Evolutionary conservation across 1,284 basidiomycete species (phyloP).

Genomic region (Phenoliferia sp.): DNA sequence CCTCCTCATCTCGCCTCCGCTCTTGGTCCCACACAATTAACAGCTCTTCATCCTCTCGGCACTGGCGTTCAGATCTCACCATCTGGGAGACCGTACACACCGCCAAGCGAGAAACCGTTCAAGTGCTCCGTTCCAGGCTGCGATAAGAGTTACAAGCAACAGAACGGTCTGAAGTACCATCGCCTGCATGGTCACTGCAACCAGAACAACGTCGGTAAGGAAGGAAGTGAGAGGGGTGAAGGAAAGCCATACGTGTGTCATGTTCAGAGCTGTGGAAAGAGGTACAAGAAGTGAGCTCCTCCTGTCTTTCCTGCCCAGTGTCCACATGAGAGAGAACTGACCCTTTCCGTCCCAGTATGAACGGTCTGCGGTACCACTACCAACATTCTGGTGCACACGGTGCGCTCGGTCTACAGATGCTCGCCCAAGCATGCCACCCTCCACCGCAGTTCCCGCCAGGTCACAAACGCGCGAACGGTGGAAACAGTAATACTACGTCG

Average conservation of each 20-base stretch:
- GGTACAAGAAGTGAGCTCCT: conserved; percentile 73
- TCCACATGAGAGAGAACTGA: background rate
- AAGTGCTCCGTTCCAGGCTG: conserved; percentile 94
- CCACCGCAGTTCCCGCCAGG: conserved; percentile 37
- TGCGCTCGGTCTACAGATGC: conserved; percentile 71
- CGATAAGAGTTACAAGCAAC: conserved; percentile 98
- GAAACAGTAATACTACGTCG: background rate
- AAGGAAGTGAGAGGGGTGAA: conserved; percentile 67
- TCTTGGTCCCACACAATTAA: conserved; percentile 24
- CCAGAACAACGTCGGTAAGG: conserved; percentile 62
- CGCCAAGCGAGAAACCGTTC: conserved; percentile 70
- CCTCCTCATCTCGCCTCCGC: conserved; percentile 10
- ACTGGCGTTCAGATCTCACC: conserved; percentile 32
- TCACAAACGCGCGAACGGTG: conserved; percentile 23
- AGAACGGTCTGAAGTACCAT: conserved; percentile 94
- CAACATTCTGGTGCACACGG: conserved; percentile 95
- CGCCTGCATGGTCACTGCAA: conserved; percentile 90
- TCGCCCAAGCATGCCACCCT: conserved; percentile 73
- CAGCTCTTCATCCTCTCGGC: conserved; percentile 29
- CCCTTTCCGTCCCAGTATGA: conserved; percentile 55
- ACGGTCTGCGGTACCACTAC: conserved; percentile 89
- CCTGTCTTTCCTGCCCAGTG: background rate
- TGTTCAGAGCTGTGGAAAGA: conserved; percentile 73
- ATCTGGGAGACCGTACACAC: conserved; percentile 21
- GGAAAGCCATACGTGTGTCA: conserved; percentile 81